Base-by-base conservation (phyloP, 2,329 filamentous ascomycete genomes). In the Clarireedia monteithiana region DNA sequence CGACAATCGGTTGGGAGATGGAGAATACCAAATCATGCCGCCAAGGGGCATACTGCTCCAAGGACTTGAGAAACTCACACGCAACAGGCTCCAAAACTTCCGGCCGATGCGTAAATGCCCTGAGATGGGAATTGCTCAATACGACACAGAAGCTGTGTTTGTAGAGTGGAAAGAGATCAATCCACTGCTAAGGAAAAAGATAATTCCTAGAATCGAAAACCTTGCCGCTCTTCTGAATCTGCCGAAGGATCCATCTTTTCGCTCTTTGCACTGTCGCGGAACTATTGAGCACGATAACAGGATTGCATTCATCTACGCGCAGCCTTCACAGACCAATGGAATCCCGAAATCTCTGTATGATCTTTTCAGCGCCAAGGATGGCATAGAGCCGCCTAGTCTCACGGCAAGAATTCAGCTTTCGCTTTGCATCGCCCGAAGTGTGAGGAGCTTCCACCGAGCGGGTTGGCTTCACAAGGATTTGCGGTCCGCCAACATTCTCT, bases 381-480 rank as follows among this genome's bases (percentile, higher is more conserved):
- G 49, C 17, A 52, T 53, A 14, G 26, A 34, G 10, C 20, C 48
- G 10, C 55, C 57, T 15, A 44, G 50, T 40, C 40, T 60, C 24
- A 55, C 47, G 26, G 48, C 48, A 26, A 42, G 60, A 12, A 23
- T 63, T 2, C n/a, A 42, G 24, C 30, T 63, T 6, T 57, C 57
- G 12, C 44, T 50, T 20, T 48, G 53, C n/a, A 26, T 63, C n/a
- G 48, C 48, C 12, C 53, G 60, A 38, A 59, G 48, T 15, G 34
- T 59, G 7, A 23, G 56, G 12, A 49, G 59, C 26, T 34, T 63
- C 9, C 60, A 62, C 45, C 56, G 53, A n/a, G 49, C 56, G 30
- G 57, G 58, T 24, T 62, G 61, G 60, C 46, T 62, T 27, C 61
- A 63, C 55, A 63, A 63, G 45, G 56, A 57, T 14, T 38, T 62